Base-by-base conservation (phyloP, 192 early-diverging fungal genomes). In the Lobosporangium transversale region DNA sequence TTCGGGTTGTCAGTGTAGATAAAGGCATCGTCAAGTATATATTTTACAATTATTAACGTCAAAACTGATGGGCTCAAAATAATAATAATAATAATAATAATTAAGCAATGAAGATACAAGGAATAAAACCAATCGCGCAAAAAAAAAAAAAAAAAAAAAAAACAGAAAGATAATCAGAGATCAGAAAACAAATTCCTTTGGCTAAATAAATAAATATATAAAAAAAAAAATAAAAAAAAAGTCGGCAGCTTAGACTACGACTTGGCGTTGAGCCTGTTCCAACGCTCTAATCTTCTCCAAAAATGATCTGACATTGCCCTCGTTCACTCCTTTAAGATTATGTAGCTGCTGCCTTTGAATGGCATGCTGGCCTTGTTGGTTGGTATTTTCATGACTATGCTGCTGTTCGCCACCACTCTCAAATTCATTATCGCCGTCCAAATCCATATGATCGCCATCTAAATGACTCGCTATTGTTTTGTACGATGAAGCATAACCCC, bases 231-330 rank as follows among this genome's bases (percentile, higher is more conserved):
- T 17, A n/a, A n/a, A 49, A 49, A 49, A 49, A 20, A 9, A 20
- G 21, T 20, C 29, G 24, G 21, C 24, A 6, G 51, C 24, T 43
- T 57, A 27, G 21, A 57, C 52, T 5, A 53, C 29, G 12, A 65
- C 26, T 9, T 58, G 48, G 7, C 42, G 55, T 51, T 66, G 70
- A 8, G 42, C 42, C 4, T 56, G 70, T 54, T 75, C 70, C 6
- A 75, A 33, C 30, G 64, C 70, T 21, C 70, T 62, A 18, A 75
- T 66, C 58, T 60, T 75, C 52, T 75, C 70, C 17, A 75, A 32
- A 31, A 75, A 75, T 4, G 70, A 65, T 14, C 70, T 58, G 18
- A 75, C 62, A 53, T 75, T 75, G 29, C 70, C 51, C 23, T 75
- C 70, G 26, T 66, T 75, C 62, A 75, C 20, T 0, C 63, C 70